phyloP scores from a whole-genome alignment of 2,329 filamentous ascomycete genomes.

The Pseudodiploospora longispora region DNA sequence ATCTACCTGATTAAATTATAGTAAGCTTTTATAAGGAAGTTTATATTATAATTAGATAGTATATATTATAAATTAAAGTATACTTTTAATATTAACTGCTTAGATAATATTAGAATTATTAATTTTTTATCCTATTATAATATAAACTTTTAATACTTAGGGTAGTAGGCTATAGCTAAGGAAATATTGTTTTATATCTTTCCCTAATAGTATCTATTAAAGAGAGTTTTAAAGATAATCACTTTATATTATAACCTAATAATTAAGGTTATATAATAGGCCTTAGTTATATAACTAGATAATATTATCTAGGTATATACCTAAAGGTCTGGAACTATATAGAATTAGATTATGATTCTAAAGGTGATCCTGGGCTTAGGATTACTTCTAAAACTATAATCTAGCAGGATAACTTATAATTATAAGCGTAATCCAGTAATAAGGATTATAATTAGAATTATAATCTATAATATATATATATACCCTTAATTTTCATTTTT shows the following conservation, averaged over 20 bases:
- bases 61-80: not conserved
- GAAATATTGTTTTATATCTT: not conserved
- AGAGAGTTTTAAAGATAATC: not conserved
- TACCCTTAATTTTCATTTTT: too few relatives aligned
- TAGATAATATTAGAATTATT: not conserved
- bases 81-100: not conserved
- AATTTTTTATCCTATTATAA: not conserved
- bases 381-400: too few relatives aligned
- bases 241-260: too few relatives aligned
- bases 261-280: too few relatives aligned
- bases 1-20: not conserved
- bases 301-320: too few relatives aligned
- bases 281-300: too few relatives aligned
- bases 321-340: not conserved
- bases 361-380: not conserved
- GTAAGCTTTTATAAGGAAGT: not conserved
- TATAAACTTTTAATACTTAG: not conserved
- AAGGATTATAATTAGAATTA: too few relatives aligned
- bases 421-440: too few relatives aligned
- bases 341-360: not conserved
- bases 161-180: not conserved
- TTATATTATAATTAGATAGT: not conserved
- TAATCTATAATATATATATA: too few relatives aligned
- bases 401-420: too few relatives aligned
- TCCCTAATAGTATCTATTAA: not conserved